Conservation (phyloP, 352 stramenopile genomes). For the Halophytophthora polymorphica region DNA sequence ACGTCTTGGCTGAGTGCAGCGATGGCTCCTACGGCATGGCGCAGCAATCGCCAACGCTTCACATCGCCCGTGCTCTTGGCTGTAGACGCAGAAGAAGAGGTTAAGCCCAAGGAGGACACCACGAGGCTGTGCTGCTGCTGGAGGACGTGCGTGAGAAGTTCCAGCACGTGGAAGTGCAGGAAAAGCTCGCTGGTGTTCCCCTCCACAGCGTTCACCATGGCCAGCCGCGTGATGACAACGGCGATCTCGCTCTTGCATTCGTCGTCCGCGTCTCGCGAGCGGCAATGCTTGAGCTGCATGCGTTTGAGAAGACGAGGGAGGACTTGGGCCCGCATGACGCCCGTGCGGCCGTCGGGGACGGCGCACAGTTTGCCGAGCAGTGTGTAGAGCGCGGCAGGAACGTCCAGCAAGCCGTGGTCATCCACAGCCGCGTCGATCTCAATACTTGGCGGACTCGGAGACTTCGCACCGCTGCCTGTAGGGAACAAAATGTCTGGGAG, state of each 20-base stretch:
- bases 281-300: constrained; percentile 40
- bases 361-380: constrained; percentile 62
- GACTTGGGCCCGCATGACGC: constrained; percentile 59
- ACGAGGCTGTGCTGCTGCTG: constrained; percentile 14
- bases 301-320: constrained; percentile 70
- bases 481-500: constrained; percentile 43
- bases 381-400: constrained; percentile 62
- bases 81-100: constrained; percentile 1
- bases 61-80: constrained; percentile 20
- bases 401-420: constrained; percentile 41
- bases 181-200: constrained; percentile 72
- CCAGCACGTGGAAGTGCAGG: constrained; percentile 58
- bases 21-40: constrained; percentile 47
- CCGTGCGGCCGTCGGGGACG: constrained; percentile 49
- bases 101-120: neutral
- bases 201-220: constrained; percentile 53
- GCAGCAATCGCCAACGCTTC: constrained; percentile 39
- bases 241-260: constrained; percentile 69
- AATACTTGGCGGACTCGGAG: constrained; percentile 12
- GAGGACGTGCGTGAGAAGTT: constrained; percentile 36
- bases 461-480: constrained; percentile 6
- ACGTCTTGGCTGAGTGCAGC: constrained; percentile 62
- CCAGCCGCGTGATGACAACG: constrained; percentile 42
- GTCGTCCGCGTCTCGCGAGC: constrained; percentile 23
- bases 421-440: constrained; percentile 36